Evolutionary conservation across 371 early-diverging fungal genomes (phyloP).

Genomic region (Mucor racemosus): DNA sequence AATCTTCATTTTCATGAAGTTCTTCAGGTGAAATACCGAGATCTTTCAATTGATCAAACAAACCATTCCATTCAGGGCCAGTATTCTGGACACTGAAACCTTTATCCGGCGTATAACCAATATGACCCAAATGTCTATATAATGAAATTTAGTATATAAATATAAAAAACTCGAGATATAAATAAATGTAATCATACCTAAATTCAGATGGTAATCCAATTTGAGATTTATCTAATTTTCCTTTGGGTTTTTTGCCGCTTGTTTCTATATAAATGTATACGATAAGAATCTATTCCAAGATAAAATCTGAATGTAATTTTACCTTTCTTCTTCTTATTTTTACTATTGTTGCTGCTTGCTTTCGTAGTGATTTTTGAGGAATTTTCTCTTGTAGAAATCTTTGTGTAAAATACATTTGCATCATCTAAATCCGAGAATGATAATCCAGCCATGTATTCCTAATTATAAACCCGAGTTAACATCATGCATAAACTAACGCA

Average conservation of each 20-base stretch:
- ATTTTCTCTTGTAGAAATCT: conserved; percentile 62
- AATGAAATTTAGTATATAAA: background rate
- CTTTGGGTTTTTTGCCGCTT: conserved; percentile 39
- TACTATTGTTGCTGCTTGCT: conserved; percentile 29
- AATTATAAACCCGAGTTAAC: background rate
- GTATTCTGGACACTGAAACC: conserved; percentile 86
- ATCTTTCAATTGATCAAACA: conserved; percentile 53
- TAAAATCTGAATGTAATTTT: background rate
- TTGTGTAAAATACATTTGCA: conserved; percentile 76
- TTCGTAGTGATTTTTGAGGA: conserved; percentile 13
- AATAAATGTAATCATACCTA: conserved; percentile 38
- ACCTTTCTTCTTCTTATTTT: conserved; percentile 50
- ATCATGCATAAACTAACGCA: background rate
- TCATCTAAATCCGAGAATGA: conserved; percentile 88
- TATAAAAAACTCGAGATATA: too few species aligned
- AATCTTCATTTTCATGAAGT: conserved; percentile 49
- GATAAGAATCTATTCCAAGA: background rate
- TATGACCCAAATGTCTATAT: conserved; percentile 73
- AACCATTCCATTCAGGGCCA: conserved; percentile 83
- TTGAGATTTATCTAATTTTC: conserved; percentile 73
- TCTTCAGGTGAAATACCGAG: conserved; percentile 53
- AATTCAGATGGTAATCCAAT: conserved; percentile 82
- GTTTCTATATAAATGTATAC: conserved; percentile 15
- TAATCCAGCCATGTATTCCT: conserved; percentile 81
- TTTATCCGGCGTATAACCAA: conserved; percentile 80